Evolutionary conservation across 352 stramenopile species (phyloP).

Genomic region (Thraustochytrium striatum): DNA sequence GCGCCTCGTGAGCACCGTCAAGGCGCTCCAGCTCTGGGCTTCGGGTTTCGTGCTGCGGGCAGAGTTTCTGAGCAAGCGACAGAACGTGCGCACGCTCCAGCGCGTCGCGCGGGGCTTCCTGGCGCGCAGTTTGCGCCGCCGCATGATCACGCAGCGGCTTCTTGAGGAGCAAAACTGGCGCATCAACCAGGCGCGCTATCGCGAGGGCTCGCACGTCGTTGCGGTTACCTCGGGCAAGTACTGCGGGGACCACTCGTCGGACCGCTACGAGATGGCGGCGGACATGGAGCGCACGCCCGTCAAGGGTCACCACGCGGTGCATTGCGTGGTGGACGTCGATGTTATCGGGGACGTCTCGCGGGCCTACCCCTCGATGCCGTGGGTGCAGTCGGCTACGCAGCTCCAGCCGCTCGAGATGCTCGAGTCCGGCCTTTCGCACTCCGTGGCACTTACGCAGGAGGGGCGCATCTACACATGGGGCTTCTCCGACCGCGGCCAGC

Average conservation of each 20-base stretch:
- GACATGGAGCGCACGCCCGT: neutral
- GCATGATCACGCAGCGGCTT: slow-evolving; percentile 24
- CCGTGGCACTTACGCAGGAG: slow-evolving; percentile 34
- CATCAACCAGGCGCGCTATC: slow-evolving; percentile 41
- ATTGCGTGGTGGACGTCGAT: slow-evolving; percentile 33
- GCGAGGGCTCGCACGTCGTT: slow-evolving; percentile 45
- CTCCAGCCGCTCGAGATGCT: too few relatives aligned
- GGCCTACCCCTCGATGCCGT: neutral
- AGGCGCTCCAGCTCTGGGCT: slow-evolving; percentile 49
- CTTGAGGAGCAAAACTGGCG: slow-evolving; percentile 51
- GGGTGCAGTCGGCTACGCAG: neutral
- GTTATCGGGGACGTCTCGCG: neutral
- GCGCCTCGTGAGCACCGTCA: neutral
- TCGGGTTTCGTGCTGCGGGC: slow-evolving; percentile 50
- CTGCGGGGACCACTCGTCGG: neutral
- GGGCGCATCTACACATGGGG: slow-evolving; percentile 52
- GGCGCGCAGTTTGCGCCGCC: slow-evolving; percentile 1
- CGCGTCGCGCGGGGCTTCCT: slow-evolving; percentile 50
- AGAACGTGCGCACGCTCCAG: slow-evolving; percentile 39
- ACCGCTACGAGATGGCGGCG: neutral
- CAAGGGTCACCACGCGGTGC: neutral
- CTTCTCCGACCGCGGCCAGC: slow-evolving; percentile 55
- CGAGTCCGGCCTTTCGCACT: slow-evolving; percentile 52
- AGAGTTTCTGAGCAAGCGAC: slow-evolving; percentile 47
- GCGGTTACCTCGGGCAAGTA: neutral